Base-by-base conservation (phyloP, 2,329 filamentous ascomycete genomes). In the Cyphellophora europaea region DNA sequence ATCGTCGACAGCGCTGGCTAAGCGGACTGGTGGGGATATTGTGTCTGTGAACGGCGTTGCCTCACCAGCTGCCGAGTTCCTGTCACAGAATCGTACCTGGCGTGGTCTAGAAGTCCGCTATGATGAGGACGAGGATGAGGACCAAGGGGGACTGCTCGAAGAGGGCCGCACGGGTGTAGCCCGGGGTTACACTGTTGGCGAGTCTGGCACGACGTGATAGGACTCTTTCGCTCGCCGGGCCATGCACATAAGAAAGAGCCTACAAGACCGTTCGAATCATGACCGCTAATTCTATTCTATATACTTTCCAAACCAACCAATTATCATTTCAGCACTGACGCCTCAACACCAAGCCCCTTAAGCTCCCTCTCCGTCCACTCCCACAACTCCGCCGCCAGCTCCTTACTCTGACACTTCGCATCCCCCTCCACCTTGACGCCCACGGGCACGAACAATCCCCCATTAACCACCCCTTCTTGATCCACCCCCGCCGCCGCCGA, bases 51-150 rank as follows among this genome's bases (percentile, higher is more conserved):
- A 88, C 33, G 86, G 87, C 5, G 74, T 89, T 1, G 69, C 82
- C n/a, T 96, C 89, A 30, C 91, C 91, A 0, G 91, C 86, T 0
- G 91, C 91, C 1, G 85, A 95, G 56, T 96, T 75, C 49, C 62
- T 98, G 43, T 74, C 80, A 19, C 82, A 80, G 3, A 75, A 88
- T 50, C 66, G 91, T 37, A 93, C 85, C 3, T 98, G 91, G 91
- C 82, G 82, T 52, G 91, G 91, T 0, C 61, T 98, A 15, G 67
- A 71, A 39, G 67, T 74, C 40, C 61, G 59, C 45, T 74, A 74
- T 44, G 73, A 79, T 18, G 18, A 16, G 23, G 17, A 28, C 6
- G 36, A 33, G 13, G 32, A 27, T 14, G 62, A 65, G 65, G 54
- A 57, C 36, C 53, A 62, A 25, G 71, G 82, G 37, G 79, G 82